Percentiles rank a stretch among this genome's conserved stretches.
Conservation (phyloP, 2,329 filamentous ascomycete species). For the Ophiocordyceps camponoti-leonardi region DNA sequence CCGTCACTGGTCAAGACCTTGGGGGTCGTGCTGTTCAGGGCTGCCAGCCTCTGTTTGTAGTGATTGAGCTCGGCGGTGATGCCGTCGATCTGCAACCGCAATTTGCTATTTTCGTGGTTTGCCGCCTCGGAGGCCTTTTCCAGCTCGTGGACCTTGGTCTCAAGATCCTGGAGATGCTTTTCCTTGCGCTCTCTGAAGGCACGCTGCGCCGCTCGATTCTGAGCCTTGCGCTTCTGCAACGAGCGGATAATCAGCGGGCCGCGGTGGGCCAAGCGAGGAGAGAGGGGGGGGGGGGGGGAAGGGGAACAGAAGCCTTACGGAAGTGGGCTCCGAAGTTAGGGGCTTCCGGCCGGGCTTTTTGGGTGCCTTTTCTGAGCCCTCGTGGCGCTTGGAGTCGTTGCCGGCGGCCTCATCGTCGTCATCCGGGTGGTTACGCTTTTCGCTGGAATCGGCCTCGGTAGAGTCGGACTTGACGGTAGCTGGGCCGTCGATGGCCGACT, state of each 20-base stretch:
- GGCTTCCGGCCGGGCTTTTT: constrained; percentile 98
- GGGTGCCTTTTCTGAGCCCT: constrained; percentile 66
- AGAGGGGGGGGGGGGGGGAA: not conserved
- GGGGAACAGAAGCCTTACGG: constrained; percentile 43
- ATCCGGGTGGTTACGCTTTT: constrained; percentile 59
- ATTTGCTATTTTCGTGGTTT: constrained; percentile 68
- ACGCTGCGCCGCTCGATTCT: constrained; percentile 82
- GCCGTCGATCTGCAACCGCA: constrained; percentile 77
- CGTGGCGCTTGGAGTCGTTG: constrained; percentile 50
- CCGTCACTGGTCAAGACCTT: constrained; percentile 21
- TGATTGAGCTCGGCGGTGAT: constrained; percentile 73
- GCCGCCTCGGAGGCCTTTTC: constrained; percentile 72
- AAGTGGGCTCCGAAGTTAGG: constrained; percentile 85
- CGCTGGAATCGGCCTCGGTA: constrained; percentile 33
- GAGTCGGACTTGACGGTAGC: constrained; percentile 40
- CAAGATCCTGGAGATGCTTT: constrained; percentile 71
- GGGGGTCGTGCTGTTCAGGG: constrained; percentile 24
- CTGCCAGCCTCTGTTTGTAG: constrained; percentile 72
- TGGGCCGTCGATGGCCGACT: constrained; percentile 60
- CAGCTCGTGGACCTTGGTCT: constrained; percentile 57
- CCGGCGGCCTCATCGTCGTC: constrained; percentile 37
- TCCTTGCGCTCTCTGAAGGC: constrained; percentile 93
- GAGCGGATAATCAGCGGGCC: not conserved
- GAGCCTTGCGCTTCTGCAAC: constrained; percentile 76
- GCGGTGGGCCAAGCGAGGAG: not conserved